These are phyloP conservation scores for Anthoceros angustus DNA, from an alignment of 225 moss, liverwort and hornwort species.

Conservation along the genomic window DNA sequence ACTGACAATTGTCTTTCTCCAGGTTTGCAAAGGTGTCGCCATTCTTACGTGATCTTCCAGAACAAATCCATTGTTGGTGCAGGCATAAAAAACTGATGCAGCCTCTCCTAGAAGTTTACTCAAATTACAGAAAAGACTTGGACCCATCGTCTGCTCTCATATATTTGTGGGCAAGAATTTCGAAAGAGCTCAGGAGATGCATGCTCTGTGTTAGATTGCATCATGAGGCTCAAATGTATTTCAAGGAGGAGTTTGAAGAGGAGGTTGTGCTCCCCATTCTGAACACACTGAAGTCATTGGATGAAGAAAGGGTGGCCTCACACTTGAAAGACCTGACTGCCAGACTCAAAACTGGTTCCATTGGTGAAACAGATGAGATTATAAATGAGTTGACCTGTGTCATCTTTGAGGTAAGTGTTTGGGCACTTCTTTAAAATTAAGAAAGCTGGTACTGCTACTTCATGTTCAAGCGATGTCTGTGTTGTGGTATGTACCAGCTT, in stretches of 20 bases:
- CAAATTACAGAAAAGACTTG: constrained; percentile 32
- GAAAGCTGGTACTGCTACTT: neutral
- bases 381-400: constrained; percentile 56
- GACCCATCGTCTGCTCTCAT: constrained; percentile 38
- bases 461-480: neutral
- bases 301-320: constrained; percentile 63
- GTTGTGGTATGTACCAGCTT: neutral
- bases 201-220: constrained; percentile 71
- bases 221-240: constrained; percentile 73
- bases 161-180: constrained; percentile 69
- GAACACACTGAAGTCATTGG: constrained; percentile 43
- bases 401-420: constrained; percentile 58
- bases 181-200: constrained; percentile 62
- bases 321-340: constrained; percentile 53
- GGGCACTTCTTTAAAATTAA: neutral
- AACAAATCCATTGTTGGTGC: constrained; percentile 85
- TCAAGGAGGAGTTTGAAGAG: constrained; percentile 47
- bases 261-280: constrained; percentile 65
- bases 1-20: neutral
- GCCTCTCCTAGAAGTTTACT: constrained; percentile 84
- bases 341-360: constrained; percentile 32
- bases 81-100: constrained; percentile 54
- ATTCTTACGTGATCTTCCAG: constrained; percentile 54
- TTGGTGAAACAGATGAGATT: constrained; percentile 40
- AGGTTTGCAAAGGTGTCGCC: constrained; percentile 60